phyloP scores from a whole-genome alignment of 441 rosid genomes.

The Populus hybrid region DNA sequence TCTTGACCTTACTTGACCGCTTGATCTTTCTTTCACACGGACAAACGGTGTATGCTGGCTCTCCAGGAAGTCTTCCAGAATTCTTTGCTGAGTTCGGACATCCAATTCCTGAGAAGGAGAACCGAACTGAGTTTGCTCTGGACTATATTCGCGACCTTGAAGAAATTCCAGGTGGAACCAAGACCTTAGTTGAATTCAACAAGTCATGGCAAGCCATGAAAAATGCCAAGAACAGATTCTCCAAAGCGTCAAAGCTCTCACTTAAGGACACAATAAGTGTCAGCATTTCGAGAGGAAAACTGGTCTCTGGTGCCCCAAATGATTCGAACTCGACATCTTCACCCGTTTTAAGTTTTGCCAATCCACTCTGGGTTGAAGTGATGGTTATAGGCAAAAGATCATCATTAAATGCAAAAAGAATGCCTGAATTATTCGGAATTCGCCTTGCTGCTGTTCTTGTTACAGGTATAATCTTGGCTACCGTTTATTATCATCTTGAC shows the following conservation, averaged over 20 bases:
- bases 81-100: slow-evolving; percentile 57
- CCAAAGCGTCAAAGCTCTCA: slow-evolving; percentile 28
- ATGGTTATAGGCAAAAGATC: slow-evolving; percentile 74
- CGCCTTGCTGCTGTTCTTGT: slow-evolving; percentile 71
- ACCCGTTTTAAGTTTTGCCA: slow-evolving; percentile 60
- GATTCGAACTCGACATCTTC: slow-evolving; percentile 38
- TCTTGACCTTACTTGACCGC: slow-evolving; percentile 53
- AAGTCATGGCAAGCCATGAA: slow-evolving; percentile 43
- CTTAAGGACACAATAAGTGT: slow-evolving; percentile 54
- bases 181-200: slow-evolving; percentile 54
- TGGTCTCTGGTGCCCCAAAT: slow-evolving; percentile 55
- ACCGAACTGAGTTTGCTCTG: slow-evolving; percentile 63
- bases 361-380: slow-evolving; percentile 75
- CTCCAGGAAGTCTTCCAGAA: slow-evolving; percentile 41
- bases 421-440: slow-evolving; percentile 72
- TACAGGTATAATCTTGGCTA: slow-evolving; percentile 71
- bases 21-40: slow-evolving; percentile 69
- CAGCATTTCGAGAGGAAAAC: slow-evolving; percentile 64
- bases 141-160: slow-evolving; percentile 69
- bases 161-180: slow-evolving; percentile 55
- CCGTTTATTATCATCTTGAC: slow-evolving; percentile 66
- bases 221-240: slow-evolving; percentile 11
- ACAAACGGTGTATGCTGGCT: slow-evolving; percentile 52
- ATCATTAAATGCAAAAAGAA: slow-evolving; percentile 61
- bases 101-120: slow-evolving; percentile 69